These are phyloP conservation scores for Russula abietina DNA, from an alignment of 768 basidiomycete species.

Conservation along the genomic window DNA sequence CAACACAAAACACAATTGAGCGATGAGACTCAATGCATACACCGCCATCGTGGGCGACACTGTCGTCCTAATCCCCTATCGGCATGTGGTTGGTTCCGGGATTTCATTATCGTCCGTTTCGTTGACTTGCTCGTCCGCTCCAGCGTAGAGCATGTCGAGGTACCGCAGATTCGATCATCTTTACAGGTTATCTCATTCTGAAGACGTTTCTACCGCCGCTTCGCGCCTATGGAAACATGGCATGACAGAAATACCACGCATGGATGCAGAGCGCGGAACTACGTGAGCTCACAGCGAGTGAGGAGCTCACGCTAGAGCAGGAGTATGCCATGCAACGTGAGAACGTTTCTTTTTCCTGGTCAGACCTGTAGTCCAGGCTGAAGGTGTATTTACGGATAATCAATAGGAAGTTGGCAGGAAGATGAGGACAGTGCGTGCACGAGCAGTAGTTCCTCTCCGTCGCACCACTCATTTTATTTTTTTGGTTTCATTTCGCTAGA, in stretches of 20 bases:
- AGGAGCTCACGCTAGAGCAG: slow-evolving; percentile 71
- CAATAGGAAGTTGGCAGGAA: slow-evolving; percentile 71
- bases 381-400: background rate
- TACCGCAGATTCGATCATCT: slow-evolving; percentile 22
- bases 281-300: slow-evolving; percentile 74
- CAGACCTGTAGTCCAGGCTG: background rate
- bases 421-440: slow-evolving; percentile 69
- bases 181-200: slow-evolving; percentile 3
- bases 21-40: slow-evolving; percentile 62
- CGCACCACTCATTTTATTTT: background rate
- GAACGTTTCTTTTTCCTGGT: slow-evolving; percentile 21
- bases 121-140: background rate
- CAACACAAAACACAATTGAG: background rate
- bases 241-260: slow-evolving; percentile 66
- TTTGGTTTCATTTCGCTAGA: slow-evolving; percentile 37
- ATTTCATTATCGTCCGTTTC: background rate
- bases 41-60: slow-evolving; percentile 60
- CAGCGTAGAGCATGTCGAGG: slow-evolving; percentile 40
- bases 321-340: slow-evolving; percentile 88
- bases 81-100: slow-evolving; percentile 31
- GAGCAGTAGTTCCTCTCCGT: background rate
- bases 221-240: background rate
- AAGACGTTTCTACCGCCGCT: background rate
- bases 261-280: slow-evolving; percentile 84
- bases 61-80: slow-evolving; percentile 78